Conservation (phyloP, 2,329 filamentous ascomycete genomes). For the Aureobasidium mangrovei region DNA sequence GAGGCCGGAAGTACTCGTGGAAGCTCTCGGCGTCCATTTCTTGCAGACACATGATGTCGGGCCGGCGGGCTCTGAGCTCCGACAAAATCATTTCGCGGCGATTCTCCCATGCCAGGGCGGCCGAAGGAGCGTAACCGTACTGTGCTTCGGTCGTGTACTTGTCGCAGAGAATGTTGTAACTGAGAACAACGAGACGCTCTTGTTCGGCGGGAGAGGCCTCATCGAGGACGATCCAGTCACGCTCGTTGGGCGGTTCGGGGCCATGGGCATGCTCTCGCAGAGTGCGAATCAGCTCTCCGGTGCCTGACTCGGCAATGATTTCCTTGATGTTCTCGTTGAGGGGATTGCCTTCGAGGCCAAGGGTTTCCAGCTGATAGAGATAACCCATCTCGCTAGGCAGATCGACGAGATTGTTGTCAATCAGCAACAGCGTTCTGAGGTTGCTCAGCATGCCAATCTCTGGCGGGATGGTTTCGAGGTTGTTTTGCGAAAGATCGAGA, state of each 20-base stretch:
- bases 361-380: slow-evolving; percentile 75
- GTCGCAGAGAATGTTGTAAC: slow-evolving; percentile 94
- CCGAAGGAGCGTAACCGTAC: slow-evolving; percentile 84
- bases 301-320: slow-evolving; percentile 79
- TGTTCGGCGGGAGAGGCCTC: slow-evolving; percentile 37
- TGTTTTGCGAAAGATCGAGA: slow-evolving; percentile 83
- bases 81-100: slow-evolving; percentile 73
- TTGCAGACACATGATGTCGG: slow-evolving; percentile 87
- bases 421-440: slow-evolving; percentile 73
- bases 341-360: slow-evolving; percentile 89
- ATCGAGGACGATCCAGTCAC: slow-evolving; percentile 68
- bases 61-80: slow-evolving; percentile 68
- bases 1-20: slow-evolving; percentile 81
- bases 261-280: slow-evolving; percentile 78
- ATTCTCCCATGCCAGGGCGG: slow-evolving; percentile 78
- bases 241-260: slow-evolving; percentile 69
- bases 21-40: slow-evolving; percentile 90
- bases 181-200: slow-evolving; percentile 73
- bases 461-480: slow-evolving; percentile 69
- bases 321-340: slow-evolving; percentile 67
- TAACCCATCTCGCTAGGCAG: slow-evolving; percentile 84
- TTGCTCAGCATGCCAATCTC: slow-evolving; percentile 97
- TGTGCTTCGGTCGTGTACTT: slow-evolving; percentile 76
- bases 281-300: slow-evolving; percentile 71
- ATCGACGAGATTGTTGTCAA: slow-evolving; percentile 78